A percentile compares a stretch with the other conserved stretches of the same genome.
Conservation (phyloP, 805 yeast species). For the Jamesozyma lodderae region DNA sequence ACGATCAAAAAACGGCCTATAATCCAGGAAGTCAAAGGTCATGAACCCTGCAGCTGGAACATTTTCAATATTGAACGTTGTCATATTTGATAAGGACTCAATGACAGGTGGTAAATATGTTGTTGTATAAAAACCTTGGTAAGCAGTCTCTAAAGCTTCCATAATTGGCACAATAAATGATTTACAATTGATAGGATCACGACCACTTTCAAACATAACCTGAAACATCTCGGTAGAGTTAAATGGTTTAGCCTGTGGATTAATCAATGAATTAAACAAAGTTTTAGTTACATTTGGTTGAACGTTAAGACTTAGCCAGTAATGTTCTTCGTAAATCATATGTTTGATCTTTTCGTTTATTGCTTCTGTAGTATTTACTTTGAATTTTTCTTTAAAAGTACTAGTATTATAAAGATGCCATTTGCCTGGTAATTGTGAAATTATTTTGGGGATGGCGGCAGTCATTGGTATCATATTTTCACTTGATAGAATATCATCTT, state of each 20-base stretch:
- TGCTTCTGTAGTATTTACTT: slow-evolving; percentile 11
- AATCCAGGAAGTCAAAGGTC: slow-evolving; percentile 34
- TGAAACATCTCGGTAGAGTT: slow-evolving; percentile 26
- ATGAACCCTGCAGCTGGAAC: slow-evolving; percentile 24
- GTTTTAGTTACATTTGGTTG: slow-evolving; percentile 37
- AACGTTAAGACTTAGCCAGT: slow-evolving; percentile 57
- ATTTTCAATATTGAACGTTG: slow-evolving; percentile 4
- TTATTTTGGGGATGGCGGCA: neutral
- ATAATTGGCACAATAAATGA: slow-evolving; percentile 39
- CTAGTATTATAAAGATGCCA: slow-evolving; percentile 27
- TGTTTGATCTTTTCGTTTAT: slow-evolving; percentile 33
- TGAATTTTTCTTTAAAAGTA: slow-evolving; percentile 15
- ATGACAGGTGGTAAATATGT: slow-evolving; percentile 15
- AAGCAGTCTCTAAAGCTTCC: slow-evolving; percentile 26
- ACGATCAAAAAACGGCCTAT: slow-evolving; percentile 41
- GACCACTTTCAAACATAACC: slow-evolving; percentile 49
- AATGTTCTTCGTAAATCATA: slow-evolving; percentile 45
- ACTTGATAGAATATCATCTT: slow-evolving; percentile 2
- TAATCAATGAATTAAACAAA: slow-evolving; percentile 19
- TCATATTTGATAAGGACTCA: slow-evolving; percentile 4
- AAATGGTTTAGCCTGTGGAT: slow-evolving; percentile 11
- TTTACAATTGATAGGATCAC: slow-evolving; percentile 46
- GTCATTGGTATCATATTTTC: neutral
- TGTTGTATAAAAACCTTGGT: slow-evolving; percentile 2
- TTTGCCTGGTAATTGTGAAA: slow-evolving; percentile 13